Base-by-base conservation (phyloP, 352 stramenopile species). In the Phytopythium kandeliae region DNA sequence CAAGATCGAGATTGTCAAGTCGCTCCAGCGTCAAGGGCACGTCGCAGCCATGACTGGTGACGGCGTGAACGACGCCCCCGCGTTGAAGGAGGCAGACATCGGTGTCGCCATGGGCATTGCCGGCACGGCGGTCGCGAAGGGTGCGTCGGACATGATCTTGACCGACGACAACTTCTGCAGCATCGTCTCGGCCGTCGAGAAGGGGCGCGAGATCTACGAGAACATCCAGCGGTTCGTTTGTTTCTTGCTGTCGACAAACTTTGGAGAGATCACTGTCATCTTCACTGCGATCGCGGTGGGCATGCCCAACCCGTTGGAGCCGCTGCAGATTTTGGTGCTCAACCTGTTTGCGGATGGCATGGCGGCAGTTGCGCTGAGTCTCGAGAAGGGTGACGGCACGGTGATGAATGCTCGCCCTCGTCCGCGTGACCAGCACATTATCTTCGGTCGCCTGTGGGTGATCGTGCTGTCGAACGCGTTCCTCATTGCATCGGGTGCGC, bases 121-220 rank as follows among this genome's bases (percentile, higher is more conserved):
- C n/a, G 97, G 96, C 51, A 98, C 96, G 25, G 86, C 97, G 60
- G 96, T 99, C 12, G 96, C 97, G 4, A 98, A 99, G 67, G 93
- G 97, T 57, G 97, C 97, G 11, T 96, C 95, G 1, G 95, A 99
- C 58, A 98, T 99, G 63, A 96, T 99, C 44, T 69, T 99, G 21
- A 86, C 97, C 2, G 96, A 99, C 63, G 96, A 99, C 66, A 98
- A 98, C 64, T 99, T 99, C 67, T 89, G 80, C 28, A 98, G 93
- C 31, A 99, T 99, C 60, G 94, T 99, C 2, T 85, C 92, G 30
- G 95, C 95, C 31, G 91, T 98, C 16, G 85, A 97, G 55, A 98
- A 97, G 78, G 96, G 96, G 11, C 78, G 96, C n/a, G 95, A 92
- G 52, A 97, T 99, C 15, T 98, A 98, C 65, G 92, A 96, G 57